phyloP scores from a whole-genome alignment of 2,329 filamentous ascomycete genomes.

The Emergomyces pasteurianus region DNA sequence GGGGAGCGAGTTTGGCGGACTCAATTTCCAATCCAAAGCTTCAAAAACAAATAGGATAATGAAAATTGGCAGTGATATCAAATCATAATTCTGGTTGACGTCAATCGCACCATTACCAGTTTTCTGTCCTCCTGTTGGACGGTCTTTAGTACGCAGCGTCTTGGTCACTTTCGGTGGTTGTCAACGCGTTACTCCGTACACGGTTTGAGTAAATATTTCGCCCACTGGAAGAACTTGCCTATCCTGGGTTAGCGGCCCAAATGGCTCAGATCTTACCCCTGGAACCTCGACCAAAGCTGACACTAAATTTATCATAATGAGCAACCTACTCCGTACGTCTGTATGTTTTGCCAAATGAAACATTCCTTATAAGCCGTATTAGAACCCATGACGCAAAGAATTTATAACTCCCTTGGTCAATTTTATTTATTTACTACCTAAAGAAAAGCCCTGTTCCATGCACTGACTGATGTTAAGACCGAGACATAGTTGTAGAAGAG shows the following conservation, averaged over 20 bases:
- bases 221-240: not conserved
- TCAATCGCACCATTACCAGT: not conserved
- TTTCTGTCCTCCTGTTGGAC: not conserved
- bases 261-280: accelerated
- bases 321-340: too few species aligned
- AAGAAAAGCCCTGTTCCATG: not conserved
- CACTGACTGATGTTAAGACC: not conserved
- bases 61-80: not conserved
- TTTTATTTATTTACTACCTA: not conserved
- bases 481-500: not conserved
- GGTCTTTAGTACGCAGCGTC: not conserved
- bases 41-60: not conserved
- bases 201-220: not conserved
- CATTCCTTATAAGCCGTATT: not conserved
- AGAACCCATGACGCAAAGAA: not conserved
- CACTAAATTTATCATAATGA: too few species aligned
- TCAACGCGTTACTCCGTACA: too few species aligned
- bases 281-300: too few species aligned
- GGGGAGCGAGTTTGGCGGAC: not conserved
- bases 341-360: not conserved
- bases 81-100: not conserved
- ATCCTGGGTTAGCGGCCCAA: not conserved
- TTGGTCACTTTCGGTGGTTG: not conserved
- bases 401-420: not conserved
- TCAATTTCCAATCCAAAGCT: not conserved